Evolutionary conservation across 1,284 basidiomycete species (phyloP), one percentile per base, ranked within the genome.

Genomic region (Cryptococcus sp.): DNA sequence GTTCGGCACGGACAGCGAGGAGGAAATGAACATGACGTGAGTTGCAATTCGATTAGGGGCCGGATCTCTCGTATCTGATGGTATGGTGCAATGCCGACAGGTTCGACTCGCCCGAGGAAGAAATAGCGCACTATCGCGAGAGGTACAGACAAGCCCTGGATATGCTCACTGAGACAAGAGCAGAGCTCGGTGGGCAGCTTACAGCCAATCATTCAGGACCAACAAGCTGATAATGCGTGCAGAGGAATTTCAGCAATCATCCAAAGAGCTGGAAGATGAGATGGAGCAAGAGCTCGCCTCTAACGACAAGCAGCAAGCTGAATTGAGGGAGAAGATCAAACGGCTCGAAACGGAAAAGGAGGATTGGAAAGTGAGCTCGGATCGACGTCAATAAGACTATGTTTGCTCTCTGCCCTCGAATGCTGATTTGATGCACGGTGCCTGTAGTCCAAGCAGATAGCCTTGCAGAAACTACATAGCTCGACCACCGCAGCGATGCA

Each of bases 211-310:
- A 39, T n/a, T 39, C 3, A n/a, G n/a, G n/a, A n/a, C n/a, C n/a
- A n/a, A n/a, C n/a, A 50, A 39, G 48, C 57, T 66, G 47, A 61
- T 27, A 13, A 8, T 51, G 39, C 42, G 35, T 41, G 23, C 56
- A 76, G 90, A 93, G 71, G 93, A 95, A 65, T 95, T 95, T 73
- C 91, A 94, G 67, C 82, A 86, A 61, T 90, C 90, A 48, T 93
- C 90, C 76, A 92, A 90, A 79, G 92, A 95, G 70, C 84, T 96
- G 38, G 93, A 96, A 81, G 88, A 93, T 63, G 93, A 96, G 78
- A 81, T 96, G 42, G 92, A 94, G 81, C 85, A 85, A 64, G 93
- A 96, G 75, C 82, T 96, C 50, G 88, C 89, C 69, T 83, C 88
- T 50, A 93, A 90, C 47, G 93, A 96, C 81, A 88, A 88, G 76